Base-by-base conservation (phyloP, 2,329 filamentous ascomycete species). In the Aspergillus quadricinctus region DNA sequence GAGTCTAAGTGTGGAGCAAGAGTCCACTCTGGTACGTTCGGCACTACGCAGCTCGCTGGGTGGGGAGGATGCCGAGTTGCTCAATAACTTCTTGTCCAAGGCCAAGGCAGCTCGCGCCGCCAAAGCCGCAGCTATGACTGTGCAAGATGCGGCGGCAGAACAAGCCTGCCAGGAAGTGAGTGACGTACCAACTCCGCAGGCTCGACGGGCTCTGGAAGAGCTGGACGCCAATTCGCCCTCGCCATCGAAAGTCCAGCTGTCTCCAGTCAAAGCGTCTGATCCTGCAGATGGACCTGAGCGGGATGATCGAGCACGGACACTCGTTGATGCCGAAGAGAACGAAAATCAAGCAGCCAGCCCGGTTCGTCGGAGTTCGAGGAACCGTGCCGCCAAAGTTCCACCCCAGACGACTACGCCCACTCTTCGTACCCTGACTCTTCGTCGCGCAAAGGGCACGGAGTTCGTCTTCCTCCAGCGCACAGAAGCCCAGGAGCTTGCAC, bases 391-490 rank as follows among this genome's bases (percentile, higher is more conserved):
- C 65, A 68, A 66, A 57, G 57, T 60, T 43, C 58, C 63, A 50
- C 61, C 65, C 57, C 58, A 57, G 48, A 55, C 63, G 6, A 60
- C 64, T 27, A 59, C 58, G 19, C 64, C 68, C 17, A 53, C 53
- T 41, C 74, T 72, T 52, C 75, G 71, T 49, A 69, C 69, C 6
- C 73, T 78, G 50, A 68, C 75, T 4, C 69, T 78, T 21, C 75
- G 76, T 50, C 74, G 76, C 11, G 69, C 75, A 3, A 77, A 74
- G 50, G 76, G 76, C 4, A 77, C 69, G 5, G 77, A 79, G 51
- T 78, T 79, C 52, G 66, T 78, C 28, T 77, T 78, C 53, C 64
- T 72, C 27, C 69, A 77, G 49, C 68, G 69, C 10, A 73, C 75
- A 2, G 75, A 78, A 50, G 66, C 68, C 5, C 76, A 77, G 59